Base-by-base conservation (phyloP, 352 stramenopile species). In the Pythium brassicae region DNA sequence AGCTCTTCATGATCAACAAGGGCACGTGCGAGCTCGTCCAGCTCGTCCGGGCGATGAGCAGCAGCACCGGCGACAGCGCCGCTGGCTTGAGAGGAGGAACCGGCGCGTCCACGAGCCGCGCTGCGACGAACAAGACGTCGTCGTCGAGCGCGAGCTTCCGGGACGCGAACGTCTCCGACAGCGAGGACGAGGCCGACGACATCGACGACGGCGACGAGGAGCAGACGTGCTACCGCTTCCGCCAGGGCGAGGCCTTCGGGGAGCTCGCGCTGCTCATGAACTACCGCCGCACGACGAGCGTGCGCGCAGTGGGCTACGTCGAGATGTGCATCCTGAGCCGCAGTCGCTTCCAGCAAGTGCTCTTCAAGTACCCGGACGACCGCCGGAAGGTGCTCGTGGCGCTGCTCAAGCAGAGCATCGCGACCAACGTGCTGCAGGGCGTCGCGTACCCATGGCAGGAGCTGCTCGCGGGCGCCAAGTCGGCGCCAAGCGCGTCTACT, bases 1-100 rank as follows among this genome's bases (percentile, higher is more conserved):
- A 86, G 44, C 77, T 86, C 20, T 86, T 80, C 61, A 83, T 88
- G 71, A 76, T 88, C 39, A 83, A 86, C 52, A 68, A 68, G 43
- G 75, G 78, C 7, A 64, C 70, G 37, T 85, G 72, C 40, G 78
- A 88, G 27, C 51, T 86, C 7, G 48, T 52, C n/a, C 52, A 57
- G 52, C 27, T 57, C 27, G 20, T 50, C n/a, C n/a, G n/a, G n/a
- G n/a, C n/a, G n/a, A n/a, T n/a, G n/a, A n/a, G n/a, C n/a, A 57
- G 12, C 10, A 85, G 49, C 53, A 71, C 35, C 22, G 51, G 50
- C 46, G n/a, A 66, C 55, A 0, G 20, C 15, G 12, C n/a, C 22
- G 17, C 3, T 20, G 8, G 23, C 53, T 20, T 25, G 29, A 44
- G 56, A 44, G n/a, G 44, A 47, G n/a, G 49, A 60, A 47, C n/a